Conservation (phyloP, 1,284 basidiomycete genomes). For the Takashimella koratensis region DNA sequence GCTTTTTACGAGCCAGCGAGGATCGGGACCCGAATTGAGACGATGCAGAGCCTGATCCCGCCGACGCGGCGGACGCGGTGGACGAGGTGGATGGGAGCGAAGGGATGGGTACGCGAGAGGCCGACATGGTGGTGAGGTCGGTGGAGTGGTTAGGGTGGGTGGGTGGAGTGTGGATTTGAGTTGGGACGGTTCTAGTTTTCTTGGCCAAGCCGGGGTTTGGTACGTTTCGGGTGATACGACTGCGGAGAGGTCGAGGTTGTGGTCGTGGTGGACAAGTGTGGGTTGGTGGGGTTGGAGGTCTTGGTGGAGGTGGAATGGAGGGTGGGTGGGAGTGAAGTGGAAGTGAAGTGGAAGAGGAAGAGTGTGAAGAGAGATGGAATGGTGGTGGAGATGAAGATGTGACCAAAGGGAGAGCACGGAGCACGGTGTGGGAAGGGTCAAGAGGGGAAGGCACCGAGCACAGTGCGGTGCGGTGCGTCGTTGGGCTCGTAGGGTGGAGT, state of each 20-base stretch:
- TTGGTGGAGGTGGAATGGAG: not conserved
- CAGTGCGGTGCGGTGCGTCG: not conserved
- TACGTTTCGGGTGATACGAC: no score
- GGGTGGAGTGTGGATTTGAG: no score
- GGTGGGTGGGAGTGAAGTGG: not conserved
- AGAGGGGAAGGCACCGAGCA: not conserved
- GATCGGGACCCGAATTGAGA: constrained; percentile 21
- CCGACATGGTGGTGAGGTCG: not conserved
- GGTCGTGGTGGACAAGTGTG: not conserved
- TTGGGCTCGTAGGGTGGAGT: no score
- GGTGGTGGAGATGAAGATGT: constrained; percentile 8
- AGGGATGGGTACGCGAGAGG: constrained; percentile 10
- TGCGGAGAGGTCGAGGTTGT: not conserved
- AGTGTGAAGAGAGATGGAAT: constrained; percentile 1
- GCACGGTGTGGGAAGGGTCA: constrained; percentile 7
- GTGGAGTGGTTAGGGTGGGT: no score
- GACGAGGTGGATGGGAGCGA: constrained; percentile 2
- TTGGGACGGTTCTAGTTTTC: no score
- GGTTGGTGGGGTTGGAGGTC: not conserved
- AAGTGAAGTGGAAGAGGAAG: not conserved
- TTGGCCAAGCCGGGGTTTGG: constrained; percentile 5
- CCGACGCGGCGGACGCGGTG: constrained; percentile 6
- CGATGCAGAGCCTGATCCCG: not conserved
- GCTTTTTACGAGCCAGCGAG: constrained; percentile 45
- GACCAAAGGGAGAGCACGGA: constrained; percentile 5